phyloP scores from a whole-genome alignment of 768 basidiomycete genomes.

The Mycena latifolia region DNA sequence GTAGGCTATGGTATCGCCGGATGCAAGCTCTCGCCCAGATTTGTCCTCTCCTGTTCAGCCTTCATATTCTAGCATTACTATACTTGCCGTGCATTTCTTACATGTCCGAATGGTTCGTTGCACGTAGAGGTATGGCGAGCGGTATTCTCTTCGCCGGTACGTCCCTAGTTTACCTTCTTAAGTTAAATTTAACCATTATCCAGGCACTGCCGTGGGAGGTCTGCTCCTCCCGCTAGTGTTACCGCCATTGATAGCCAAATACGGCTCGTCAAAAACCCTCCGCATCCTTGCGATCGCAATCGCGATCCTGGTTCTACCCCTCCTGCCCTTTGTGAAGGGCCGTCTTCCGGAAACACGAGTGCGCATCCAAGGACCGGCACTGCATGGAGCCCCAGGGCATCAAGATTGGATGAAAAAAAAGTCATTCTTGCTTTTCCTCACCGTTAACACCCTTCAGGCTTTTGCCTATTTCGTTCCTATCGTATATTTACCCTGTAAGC shows the following conservation, averaged over 20 bases:
- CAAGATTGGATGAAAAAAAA: constrained; percentile 34
- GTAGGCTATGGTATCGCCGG: constrained; percentile 43
- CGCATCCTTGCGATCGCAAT: constrained; percentile 40
- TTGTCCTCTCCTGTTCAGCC: not conserved
- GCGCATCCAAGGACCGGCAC: constrained; percentile 19
- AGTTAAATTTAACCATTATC: not conserved
- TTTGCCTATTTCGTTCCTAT: constrained; percentile 44
- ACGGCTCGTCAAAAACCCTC: constrained; percentile 39
- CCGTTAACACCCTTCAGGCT: constrained; percentile 41
- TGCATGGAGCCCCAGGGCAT: constrained; percentile 2
- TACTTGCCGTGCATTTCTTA: constrained; percentile 43
- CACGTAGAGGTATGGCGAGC: constrained; percentile 44
- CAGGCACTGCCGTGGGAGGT: constrained; percentile 43
- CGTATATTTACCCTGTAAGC: constrained; percentile 44
- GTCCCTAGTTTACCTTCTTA: not conserved
- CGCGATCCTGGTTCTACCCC: constrained; percentile 32
- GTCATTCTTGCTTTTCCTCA: constrained; percentile 38
- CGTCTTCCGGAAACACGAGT: constrained; percentile 39
- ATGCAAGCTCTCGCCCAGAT: constrained; percentile 25
- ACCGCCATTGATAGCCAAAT: constrained; percentile 38
- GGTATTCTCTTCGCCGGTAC: constrained; percentile 48
- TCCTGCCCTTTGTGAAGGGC: constrained; percentile 40
- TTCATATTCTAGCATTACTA: constrained; percentile 34
- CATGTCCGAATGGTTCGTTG: constrained; percentile 50
- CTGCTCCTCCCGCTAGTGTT: constrained; percentile 42